These are phyloP conservation scores for Rhizoclosmatium globosum DNA, from an alignment of 192 early-diverging fungal genomes.

Conservation along the genomic window DNA sequence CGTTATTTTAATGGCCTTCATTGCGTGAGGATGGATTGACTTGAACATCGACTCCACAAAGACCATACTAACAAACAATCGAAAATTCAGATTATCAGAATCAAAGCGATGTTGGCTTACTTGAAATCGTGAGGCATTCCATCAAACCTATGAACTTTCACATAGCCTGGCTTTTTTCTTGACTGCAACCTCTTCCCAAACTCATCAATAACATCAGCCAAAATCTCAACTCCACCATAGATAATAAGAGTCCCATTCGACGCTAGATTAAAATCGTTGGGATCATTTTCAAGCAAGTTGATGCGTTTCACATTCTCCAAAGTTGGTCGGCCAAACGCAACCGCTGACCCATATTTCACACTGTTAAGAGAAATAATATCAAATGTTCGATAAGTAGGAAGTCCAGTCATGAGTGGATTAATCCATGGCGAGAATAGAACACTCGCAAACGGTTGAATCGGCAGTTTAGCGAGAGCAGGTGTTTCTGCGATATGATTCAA, in stretches of 20 bases:
- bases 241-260: conserved; percentile 30
- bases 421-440: conserved; percentile 41
- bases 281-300: too few relatives aligned
- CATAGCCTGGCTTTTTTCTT: not conserved
- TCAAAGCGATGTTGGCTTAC: not conserved
- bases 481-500: not conserved
- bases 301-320: too few relatives aligned
- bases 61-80: not conserved
- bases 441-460: not conserved
- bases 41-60: not conserved
- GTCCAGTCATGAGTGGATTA: conserved; percentile 9
- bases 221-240: conserved; percentile 34
- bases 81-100: not conserved
- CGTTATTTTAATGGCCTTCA: not conserved
- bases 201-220: conserved; percentile 35
- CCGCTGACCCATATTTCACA: too few relatives aligned
- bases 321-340: too few relatives aligned
- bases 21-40: not conserved
- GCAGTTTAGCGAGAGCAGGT: not conserved
- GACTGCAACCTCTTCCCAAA: conserved; percentile 3
- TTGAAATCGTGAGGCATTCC: conserved; percentile 21
- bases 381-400: too few relatives aligned
- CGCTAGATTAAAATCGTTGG: not conserved
- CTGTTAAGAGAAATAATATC: too few relatives aligned
- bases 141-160: conserved; percentile 7